Percentiles rank a stretch among this genome's conserved stretches.
phyloP scores from a whole-genome alignment of 164 flowering plant genomes.

The Vitis rupestris region DNA sequence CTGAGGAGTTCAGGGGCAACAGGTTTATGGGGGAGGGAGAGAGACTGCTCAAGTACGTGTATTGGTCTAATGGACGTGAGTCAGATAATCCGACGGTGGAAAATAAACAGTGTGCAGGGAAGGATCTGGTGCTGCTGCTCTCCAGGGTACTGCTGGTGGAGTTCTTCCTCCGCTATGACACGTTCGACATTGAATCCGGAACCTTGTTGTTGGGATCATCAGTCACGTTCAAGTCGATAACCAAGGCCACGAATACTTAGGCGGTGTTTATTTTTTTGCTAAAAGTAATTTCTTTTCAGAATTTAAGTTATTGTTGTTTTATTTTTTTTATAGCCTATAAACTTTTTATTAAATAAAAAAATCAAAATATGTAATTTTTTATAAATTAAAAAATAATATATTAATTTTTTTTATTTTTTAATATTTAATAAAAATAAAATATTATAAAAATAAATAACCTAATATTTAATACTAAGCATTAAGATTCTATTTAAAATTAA shows the following conservation, averaged over 20 bases:
- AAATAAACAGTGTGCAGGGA: conserved; percentile 52
- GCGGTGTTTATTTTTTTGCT: too few relatives aligned
- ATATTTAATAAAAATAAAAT: too few relatives aligned
- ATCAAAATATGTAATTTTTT: too few relatives aligned
- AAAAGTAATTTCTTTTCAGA: too few relatives aligned
- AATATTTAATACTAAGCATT: too few relatives aligned
- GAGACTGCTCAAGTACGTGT: conserved; percentile 47
- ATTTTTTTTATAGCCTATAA: too few relatives aligned
- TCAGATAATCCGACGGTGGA: conserved; percentile 33
- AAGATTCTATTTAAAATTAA: too few relatives aligned
- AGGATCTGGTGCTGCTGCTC: conserved; percentile 43
- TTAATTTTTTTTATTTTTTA: too few relatives aligned
- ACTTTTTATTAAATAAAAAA: too few relatives aligned
- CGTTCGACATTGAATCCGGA: conserved; percentile 25
- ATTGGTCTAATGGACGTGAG: conserved; percentile 63
- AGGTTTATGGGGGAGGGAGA: conserved; percentile 59
- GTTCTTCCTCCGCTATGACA: conserved; percentile 50
- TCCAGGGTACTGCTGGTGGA: conserved; percentile 39
- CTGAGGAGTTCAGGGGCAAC: conserved; percentile 40
- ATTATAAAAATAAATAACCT: too few relatives aligned
- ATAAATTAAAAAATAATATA: too few relatives aligned
- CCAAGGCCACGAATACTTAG: conserved; percentile 7
- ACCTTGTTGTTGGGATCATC: conserved; percentile 1
- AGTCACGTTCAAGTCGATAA: conserved; percentile 25
- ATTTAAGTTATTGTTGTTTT: too few relatives aligned